Base-by-base conservation (phyloP, 2,329 filamentous ascomycete genomes). In the Aspergillus unguis region DNA sequence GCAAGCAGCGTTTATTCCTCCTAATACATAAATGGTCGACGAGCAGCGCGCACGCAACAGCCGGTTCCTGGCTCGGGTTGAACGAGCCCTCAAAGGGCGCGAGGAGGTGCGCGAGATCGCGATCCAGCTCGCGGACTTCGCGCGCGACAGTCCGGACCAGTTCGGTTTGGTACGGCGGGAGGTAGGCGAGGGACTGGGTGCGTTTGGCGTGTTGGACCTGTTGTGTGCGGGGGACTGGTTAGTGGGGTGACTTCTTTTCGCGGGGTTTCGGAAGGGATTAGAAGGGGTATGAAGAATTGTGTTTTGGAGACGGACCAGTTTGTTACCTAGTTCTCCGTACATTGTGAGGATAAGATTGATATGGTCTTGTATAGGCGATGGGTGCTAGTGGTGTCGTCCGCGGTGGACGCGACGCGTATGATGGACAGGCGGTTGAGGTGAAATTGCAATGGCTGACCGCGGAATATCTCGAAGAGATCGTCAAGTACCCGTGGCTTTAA, bases 151-250 rank as follows among this genome's bases (percentile, higher is more conserved):
- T 83, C 52, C 92, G 91, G 50, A 97, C 90, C 41, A 95, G 82
- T 67, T 97, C 94, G 28, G 91, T 87, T 72, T 95, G 91, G 70
- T 97, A 97, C 3, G 91, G 86, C 1, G 94, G 94, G 2, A 99
- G 82, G 69, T 95, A 85, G 31, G 85, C 77, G 51, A 99, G 83
- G 59, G 89, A 87, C 72, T 94, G 90, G 17, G 89, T 95, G 68
- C 94, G 85, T 80, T 97, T 97, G 70, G 94, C 94, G 78, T 97
- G 89, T 78, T 92, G 88, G 63, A 95, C 92, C 90, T 96, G 58
- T n/a, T 5, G 27, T 29, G 17, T 17, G 17, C 17, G 17, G 17
- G 27, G 10, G 26, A n/a, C 17, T 6, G 26, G 29, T 54, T 33
- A 43, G 44, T 44, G 23, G 17, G 17, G 17, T 17, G 17, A 17